These are phyloP conservation scores for Aspergillus niger DNA, from an alignment of 2,329 filamentous ascomycete species.

Conservation along the genomic window DNA sequence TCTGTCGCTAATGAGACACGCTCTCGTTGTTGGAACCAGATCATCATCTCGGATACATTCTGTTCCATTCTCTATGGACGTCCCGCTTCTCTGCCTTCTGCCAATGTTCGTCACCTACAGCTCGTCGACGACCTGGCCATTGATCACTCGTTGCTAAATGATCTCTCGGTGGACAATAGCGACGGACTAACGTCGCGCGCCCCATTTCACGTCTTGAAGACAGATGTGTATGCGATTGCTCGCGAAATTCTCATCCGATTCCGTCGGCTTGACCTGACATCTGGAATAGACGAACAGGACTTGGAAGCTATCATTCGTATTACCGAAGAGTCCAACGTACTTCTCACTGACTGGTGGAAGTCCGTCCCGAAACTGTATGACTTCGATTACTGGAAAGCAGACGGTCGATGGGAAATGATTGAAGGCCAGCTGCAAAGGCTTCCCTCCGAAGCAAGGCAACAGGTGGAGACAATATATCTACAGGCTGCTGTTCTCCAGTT, in stretches of 20 bases:
- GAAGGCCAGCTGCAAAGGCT: neutral
- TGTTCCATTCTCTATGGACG: neutral
- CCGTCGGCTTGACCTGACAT: neutral
- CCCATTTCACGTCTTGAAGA: neutral
- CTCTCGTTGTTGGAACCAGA: constrained; percentile 6
- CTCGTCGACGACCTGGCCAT: neutral
- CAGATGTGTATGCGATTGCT: neutral
- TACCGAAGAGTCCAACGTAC: neutral
- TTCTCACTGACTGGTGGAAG: neutral
- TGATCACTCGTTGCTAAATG: neutral
- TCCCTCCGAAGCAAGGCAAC: neutral
- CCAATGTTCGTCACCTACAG: neutral
- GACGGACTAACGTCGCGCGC: neutral
- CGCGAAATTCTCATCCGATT: neutral
- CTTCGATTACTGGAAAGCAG: neutral
- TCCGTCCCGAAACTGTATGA: neutral
- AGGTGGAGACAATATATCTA: neutral
- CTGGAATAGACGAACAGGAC: neutral
- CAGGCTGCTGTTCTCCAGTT: constrained; percentile 1
- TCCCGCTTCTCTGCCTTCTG: neutral
- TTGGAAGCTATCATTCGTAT: neutral
- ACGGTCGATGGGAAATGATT: neutral
- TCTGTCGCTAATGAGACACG: neutral
- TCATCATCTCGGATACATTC: constrained; percentile 1
- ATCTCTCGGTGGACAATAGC: neutral